A percentile compares a stretch with the other conserved stretches of the same genome.
phyloP scores from a whole-genome alignment of 805 yeast species.

The Wickerhamiella sergipiensis region DNA sequence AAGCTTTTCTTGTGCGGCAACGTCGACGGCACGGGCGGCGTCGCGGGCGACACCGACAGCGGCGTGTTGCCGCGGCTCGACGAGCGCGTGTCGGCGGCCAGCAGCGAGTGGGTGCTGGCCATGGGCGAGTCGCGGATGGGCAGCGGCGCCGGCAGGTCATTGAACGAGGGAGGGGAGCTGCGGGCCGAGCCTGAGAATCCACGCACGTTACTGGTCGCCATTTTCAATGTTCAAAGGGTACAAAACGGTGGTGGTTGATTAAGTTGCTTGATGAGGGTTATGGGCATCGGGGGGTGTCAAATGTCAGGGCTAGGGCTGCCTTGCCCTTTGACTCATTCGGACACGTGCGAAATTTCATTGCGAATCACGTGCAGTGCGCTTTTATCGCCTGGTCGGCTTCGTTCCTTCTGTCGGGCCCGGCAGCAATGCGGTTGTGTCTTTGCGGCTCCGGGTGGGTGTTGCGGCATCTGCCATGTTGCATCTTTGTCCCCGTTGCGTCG shows the following conservation, averaged over 20 bases:
- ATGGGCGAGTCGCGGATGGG: background rate
- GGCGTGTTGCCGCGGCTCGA: background rate
- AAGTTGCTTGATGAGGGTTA: background rate
- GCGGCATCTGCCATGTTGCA: no score
- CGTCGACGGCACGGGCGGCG: background rate
- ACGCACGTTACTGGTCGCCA: background rate
- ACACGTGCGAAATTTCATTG: background rate
- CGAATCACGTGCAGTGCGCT: background rate
- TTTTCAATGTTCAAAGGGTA: background rate
- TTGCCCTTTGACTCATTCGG: background rate
- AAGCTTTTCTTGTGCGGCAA: background rate
- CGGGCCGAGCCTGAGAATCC: background rate
- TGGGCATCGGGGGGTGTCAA: background rate
- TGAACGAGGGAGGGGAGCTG: background rate
- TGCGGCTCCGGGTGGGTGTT: no score
- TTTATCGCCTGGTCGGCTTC: no score
- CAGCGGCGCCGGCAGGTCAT: background rate
- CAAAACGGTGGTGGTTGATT: background rate
- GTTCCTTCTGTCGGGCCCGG: no score
- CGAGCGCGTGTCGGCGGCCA: background rate
- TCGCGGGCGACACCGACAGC: background rate
- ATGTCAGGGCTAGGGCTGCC: background rate
- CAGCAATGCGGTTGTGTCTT: no score
- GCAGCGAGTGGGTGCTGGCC: background rate
- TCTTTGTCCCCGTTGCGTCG: no score